Conservation (phyloP, 2,329 filamentous ascomycete genomes). For the Claviceps monticola region DNA sequence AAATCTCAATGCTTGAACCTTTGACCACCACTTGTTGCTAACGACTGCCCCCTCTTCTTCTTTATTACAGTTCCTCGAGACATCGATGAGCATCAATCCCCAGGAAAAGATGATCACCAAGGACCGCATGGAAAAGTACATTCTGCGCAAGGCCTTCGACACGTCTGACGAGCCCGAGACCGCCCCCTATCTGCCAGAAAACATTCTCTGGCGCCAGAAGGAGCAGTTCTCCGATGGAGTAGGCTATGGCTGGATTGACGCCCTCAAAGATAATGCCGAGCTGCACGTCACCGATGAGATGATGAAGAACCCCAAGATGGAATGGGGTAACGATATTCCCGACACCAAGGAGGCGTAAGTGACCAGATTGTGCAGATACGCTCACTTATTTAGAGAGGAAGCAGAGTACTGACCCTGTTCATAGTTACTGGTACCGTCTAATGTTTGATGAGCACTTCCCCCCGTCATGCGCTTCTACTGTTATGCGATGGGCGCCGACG, state of each 20-base stretch:
- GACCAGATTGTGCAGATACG: not conserved
- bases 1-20: too few species aligned
- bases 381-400: too few species aligned
- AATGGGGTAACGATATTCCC: constrained; percentile 87
- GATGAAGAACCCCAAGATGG: constrained; percentile 94
- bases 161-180: constrained; percentile 70
- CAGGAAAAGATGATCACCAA: constrained; percentile 90
- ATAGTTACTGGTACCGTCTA: constrained; percentile 83
- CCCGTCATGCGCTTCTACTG: constrained; percentile 75
- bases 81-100: constrained; percentile 86
- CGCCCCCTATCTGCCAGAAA: constrained; percentile 81
- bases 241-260: constrained; percentile 98
- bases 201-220: constrained; percentile 97
- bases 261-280: constrained; percentile 88
- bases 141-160: constrained; percentile 94
- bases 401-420: not conserved
- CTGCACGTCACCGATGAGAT: constrained; percentile 85
- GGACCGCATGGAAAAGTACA: constrained; percentile 91
- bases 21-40: not conserved
- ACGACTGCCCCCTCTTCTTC: constrained; percentile 1
- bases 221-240: constrained; percentile 99
- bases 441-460: constrained; percentile 99
- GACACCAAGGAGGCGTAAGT: constrained; percentile 89
- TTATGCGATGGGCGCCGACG: constrained; percentile 92
- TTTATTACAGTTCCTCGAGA: constrained; percentile 61